Base-by-base conservation (phyloP, 352 stramenopile genomes). In the Pythium dissotocum region DNA sequence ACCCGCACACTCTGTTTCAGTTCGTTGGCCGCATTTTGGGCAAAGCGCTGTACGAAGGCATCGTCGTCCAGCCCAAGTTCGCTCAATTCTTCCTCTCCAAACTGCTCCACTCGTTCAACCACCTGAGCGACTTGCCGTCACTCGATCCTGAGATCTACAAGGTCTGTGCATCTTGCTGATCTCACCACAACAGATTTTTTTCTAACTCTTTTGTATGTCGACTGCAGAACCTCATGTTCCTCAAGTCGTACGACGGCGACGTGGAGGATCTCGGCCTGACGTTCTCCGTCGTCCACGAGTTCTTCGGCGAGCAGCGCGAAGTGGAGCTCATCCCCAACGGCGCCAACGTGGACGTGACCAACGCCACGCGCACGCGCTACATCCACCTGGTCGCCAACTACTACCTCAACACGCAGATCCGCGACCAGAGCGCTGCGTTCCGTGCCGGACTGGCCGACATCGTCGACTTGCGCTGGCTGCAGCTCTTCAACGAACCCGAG, bases 401-500 rank as follows among this genome's bases (percentile, higher is more conserved):
- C 78, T 96, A 99, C 76, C 85, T 99, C 65, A 99, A 99, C 79
- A 82, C 93, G 49, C 80, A 96, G 58, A 94, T 91, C 35, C 75
- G 89, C 42, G 82, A 90, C n/a, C 94, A 99, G 77, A 94, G 90
- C 30, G 79, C 97, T 67, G 96, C 96, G 4, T 99, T 99, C 65
- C 89, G 92, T 6, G 72, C 85, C 24, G 97, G 97, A 2, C 67
- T 99, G 6, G 93, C 82, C 51, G 90, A 98, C 59, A 88, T 99
- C 30, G 97, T 99, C 62, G 87, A 98, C 66, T 73, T 84, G 35
- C 80, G 77, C 7, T 98, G 94, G 91, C 80, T 99, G 8, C 79
- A 90, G 67, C 87, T 99, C 63, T 99, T 99, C 76, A 98, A 98
- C 57, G 90, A 98, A 69, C 94, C 95, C 2, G 97, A 99, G 74